A percentile compares a stretch with the other conserved stretches of the same genome.
These are phyloP conservation scores for Saccharum spontaneum DNA, from an alignment of 176 grass and related monocot species.

Conservation along the genomic window DNA sequence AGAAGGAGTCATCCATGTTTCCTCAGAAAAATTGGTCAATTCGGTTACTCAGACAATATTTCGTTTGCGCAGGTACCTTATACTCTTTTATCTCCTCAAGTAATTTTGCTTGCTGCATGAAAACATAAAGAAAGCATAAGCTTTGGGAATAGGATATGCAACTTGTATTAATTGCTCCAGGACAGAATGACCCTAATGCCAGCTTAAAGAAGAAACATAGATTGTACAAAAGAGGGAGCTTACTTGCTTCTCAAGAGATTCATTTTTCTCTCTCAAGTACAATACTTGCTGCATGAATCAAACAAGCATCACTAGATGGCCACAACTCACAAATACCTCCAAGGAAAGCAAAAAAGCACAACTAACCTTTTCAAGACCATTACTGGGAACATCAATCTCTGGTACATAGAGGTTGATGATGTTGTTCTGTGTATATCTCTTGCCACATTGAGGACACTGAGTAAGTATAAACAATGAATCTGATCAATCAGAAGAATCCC, in stretches of 20 bases:
- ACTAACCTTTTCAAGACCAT: slow-evolving; percentile 87
- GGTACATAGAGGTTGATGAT: slow-evolving; percentile 94
- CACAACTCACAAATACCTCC: slow-evolving; percentile 42
- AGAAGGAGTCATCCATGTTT: background rate
- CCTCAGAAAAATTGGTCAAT: slow-evolving; percentile 10
- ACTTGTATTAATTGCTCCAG: background rate
- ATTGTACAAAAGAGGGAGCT: slow-evolving; percentile 17
- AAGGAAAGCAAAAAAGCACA: slow-evolving; percentile 23
- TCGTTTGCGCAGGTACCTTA: slow-evolving; percentile 45
- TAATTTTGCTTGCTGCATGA: slow-evolving; percentile 64
- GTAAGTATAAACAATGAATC: slow-evolving; percentile 11
- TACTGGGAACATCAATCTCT: slow-evolving; percentile 71
- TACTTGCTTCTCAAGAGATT: slow-evolving; percentile 72
- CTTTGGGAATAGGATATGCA: slow-evolving; percentile 23
- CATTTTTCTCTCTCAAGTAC: slow-evolving; percentile 68
- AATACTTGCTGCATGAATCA: slow-evolving; percentile 73
- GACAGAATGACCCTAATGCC: background rate
- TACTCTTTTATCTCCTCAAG: slow-evolving; percentile 71
- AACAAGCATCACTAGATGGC: slow-evolving; percentile 26
- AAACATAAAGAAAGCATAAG: slow-evolving; percentile 34
- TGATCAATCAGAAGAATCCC: slow-evolving; percentile 8
- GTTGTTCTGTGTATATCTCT: slow-evolving; percentile 49
- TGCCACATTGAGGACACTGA: slow-evolving; percentile 91
- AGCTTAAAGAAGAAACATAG: background rate
- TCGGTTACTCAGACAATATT: background rate